These are phyloP conservation scores for Nannizzia gypsea DNA, from an alignment of 2,329 filamentous ascomycete genomes.

Conservation along the genomic window DNA sequence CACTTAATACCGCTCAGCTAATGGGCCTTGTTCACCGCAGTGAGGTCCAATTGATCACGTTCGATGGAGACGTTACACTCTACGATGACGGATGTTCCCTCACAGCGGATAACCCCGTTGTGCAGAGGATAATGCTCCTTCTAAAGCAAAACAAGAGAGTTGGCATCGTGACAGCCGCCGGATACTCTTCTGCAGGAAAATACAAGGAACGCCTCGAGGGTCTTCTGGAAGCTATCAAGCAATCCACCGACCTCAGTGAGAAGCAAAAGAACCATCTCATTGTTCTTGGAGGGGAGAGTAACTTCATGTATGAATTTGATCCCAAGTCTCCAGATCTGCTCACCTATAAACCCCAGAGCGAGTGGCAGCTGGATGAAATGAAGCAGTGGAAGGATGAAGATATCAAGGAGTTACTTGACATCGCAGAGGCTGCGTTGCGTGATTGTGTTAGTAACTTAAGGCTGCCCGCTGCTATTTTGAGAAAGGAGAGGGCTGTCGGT, in stretches of 20 bases:
- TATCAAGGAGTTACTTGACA: constrained; percentile 70
- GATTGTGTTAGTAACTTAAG: constrained; percentile 71
- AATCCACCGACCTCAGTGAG: constrained; percentile 48
- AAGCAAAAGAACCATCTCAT: constrained; percentile 66
- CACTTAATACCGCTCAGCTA: constrained; percentile 88
- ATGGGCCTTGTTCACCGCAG: constrained; percentile 73
- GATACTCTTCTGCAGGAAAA: constrained; percentile 74
- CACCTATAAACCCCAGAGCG: constrained; percentile 45
- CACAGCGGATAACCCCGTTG: constrained; percentile 62
- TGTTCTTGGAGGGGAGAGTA: constrained; percentile 91
- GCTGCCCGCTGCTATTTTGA: constrained; percentile 65
- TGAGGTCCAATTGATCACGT: constrained; percentile 74
- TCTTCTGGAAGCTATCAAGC: constrained; percentile 65
- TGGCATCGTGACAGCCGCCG: constrained; percentile 92
- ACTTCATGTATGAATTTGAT: constrained; percentile 81
- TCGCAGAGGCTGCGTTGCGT: constrained; percentile 71
- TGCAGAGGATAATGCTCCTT: constrained; percentile 56
- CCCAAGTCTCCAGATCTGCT: constrained; percentile 54
- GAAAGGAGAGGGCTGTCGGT: constrained; percentile 79
- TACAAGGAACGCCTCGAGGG: constrained; percentile 84
- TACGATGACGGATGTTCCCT: constrained; percentile 83
- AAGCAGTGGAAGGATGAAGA: constrained; percentile 45
- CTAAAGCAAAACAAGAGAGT: constrained; percentile 68
- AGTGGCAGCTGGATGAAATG: constrained; percentile 52
- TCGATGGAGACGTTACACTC: constrained; percentile 93